Evolutionary conservation across 306 rosid species (phyloP), one percentile per base, ranked within the genome.

Genomic region (Quercus cerris): DNA sequence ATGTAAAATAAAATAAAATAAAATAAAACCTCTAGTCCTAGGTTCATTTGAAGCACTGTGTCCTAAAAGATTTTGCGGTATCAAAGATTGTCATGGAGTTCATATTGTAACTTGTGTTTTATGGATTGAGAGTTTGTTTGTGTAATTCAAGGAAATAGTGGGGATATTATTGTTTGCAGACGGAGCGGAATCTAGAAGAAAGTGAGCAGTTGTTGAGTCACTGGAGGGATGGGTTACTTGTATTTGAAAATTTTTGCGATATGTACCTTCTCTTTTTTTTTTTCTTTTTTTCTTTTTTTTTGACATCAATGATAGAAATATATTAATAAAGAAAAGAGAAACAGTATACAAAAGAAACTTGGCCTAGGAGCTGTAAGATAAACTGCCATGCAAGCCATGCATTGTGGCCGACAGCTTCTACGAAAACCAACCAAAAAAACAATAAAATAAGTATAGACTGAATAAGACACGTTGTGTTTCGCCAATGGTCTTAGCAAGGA

Each of bases 121-220:
- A 56, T 59, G 22, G 61, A 66, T 59, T 46, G 68, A 38, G 77
- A 56, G 54, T 25, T 72, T 59, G 25, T 38, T 38, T 0, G 10
- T 66, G 23, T 78, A 33, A 75, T 52, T 31, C 33, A 52, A 2
- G 51, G 63, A 78, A 56, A 75, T 85, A 69, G 31, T 76, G 70
- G 15, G 41, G 80, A 63, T n/a, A n/a, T n/a, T 88, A 78, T 25
- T 80, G 73, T 63, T 81, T 84, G 83, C 87, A 93, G 98, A 95
- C 97, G 90, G 91, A 90, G 89, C 83, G 84, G 81, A 93, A 90
- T 81, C 82, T 91, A 41, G 94, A 91, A 77, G 97, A 93, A 91
- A 88, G 89, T 70, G 92, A 93, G 41, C 41, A 35, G 74, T 74
- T 88, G 38, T 85, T 91, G 66, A 89, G 83, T 87, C 96, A 91